phyloP scores from a whole-genome alignment of 306 rosid species.

The Pyrus pyrifolia region DNA sequence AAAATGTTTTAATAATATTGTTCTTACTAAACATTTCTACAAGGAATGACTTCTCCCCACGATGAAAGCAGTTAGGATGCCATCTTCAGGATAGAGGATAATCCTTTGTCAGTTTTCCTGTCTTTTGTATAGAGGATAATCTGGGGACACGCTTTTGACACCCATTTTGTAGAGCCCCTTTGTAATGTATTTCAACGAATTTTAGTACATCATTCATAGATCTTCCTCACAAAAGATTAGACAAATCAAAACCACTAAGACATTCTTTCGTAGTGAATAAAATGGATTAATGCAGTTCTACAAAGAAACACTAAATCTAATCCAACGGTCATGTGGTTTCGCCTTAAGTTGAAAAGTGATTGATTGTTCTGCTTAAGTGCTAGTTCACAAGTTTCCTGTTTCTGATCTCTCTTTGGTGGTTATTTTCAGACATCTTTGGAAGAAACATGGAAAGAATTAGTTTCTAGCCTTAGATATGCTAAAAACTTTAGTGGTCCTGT shows the following conservation, averaged over 20 bases:
- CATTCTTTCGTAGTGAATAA: too few relatives aligned
- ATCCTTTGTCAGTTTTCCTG: neutral
- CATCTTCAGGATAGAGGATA: neutral
- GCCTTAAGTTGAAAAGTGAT: neutral
- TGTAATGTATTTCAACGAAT: too few relatives aligned
- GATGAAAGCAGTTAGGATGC: neutral
- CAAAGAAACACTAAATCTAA: too few relatives aligned
- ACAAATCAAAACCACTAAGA: too few relatives aligned
- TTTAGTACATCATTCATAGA: too few relatives aligned
- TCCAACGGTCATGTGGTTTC: too few relatives aligned
- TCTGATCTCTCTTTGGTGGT: slow-evolving; percentile 20
- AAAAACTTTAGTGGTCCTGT: slow-evolving; percentile 75
- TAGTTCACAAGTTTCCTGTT: neutral
- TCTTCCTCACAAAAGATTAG: too few relatives aligned
- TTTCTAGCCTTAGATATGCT: slow-evolving; percentile 75
- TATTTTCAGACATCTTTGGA: slow-evolving; percentile 64
- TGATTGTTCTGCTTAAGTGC: neutral
- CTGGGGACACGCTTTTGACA: too few relatives aligned
- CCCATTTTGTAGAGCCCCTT: too few relatives aligned
- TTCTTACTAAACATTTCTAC: neutral
- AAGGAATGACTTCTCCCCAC: neutral
- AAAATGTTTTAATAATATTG: neutral
- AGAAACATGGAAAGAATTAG: slow-evolving; percentile 87
- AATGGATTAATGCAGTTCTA: too few relatives aligned
- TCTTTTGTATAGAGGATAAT: neutral